Percentiles rank a stretch among this genome's conserved stretches.
phyloP scores from a whole-genome alignment of 139 green algal species.

The Chlamydomonas incerta region DNA sequence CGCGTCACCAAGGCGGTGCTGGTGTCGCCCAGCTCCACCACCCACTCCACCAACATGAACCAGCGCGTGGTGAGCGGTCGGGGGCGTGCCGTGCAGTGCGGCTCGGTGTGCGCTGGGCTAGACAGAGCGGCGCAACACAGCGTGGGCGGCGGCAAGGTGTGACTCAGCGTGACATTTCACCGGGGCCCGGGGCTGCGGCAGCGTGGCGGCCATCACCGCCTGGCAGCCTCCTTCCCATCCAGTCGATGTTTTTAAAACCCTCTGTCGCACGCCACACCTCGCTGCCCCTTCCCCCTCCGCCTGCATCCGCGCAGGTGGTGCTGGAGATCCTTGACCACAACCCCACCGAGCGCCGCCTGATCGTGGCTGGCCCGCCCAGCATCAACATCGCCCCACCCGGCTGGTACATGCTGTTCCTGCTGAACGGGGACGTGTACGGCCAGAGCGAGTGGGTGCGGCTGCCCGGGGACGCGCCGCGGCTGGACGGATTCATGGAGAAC shows the following conservation, averaged over 20 bases:
- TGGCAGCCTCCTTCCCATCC: no score
- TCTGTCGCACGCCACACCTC: no score
- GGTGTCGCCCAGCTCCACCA: constrained; percentile 38
- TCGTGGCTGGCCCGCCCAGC: constrained; percentile 27
- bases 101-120: no score
- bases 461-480: background rate
- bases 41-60: constrained; percentile 57
- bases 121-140: no score
- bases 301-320: constrained; percentile 9
- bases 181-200: no score
- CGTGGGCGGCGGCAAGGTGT: no score
- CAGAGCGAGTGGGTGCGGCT: constrained; percentile 38
- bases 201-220: no score
- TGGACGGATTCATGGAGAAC: background rate
- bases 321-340: constrained; percentile 14
- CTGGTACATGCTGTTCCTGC: constrained; percentile 60
- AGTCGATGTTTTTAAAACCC: no score
- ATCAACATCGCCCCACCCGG: constrained; percentile 45
- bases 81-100: no score
- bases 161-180: no score
- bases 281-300: no score
- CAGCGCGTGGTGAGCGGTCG: constrained; percentile 43
- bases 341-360: background rate
- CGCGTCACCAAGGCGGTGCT: constrained; percentile 22
- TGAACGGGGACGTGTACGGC: constrained; percentile 49